Evolutionary conservation across 495 filamentous ascomycete genomes (phyloP).

Genomic region (Amphirosellinia nigrospora): DNA sequence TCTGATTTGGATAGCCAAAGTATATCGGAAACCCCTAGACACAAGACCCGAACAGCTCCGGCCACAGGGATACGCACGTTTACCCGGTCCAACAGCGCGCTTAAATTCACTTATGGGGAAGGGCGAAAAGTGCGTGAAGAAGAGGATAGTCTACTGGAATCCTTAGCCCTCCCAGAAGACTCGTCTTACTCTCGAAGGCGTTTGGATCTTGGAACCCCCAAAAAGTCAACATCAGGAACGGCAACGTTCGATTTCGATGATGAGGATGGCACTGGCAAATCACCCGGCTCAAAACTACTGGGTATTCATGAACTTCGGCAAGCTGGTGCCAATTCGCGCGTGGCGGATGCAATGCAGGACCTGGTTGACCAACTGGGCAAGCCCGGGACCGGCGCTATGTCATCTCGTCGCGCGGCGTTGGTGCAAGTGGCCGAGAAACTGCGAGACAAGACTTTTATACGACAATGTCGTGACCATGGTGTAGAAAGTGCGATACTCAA

Average conservation of each 20-base stretch:
- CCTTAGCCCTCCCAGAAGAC: constrained; percentile 32
- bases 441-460: constrained; percentile 65
- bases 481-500: constrained; percentile 70
- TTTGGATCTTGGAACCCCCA: constrained; percentile 47
- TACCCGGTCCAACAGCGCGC: constrained; percentile 37
- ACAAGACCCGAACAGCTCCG: constrained; percentile 25
- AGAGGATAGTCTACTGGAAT: constrained; percentile 40
- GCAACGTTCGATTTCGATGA: constrained; percentile 49
- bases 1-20: constrained; percentile 31
- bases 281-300: constrained; percentile 63
- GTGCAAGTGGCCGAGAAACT: constrained; percentile 78
- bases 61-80: constrained; percentile 34
- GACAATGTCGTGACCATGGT: constrained; percentile 78
- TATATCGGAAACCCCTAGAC: constrained; percentile 32
- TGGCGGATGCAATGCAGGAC: constrained; percentile 79
- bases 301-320: constrained; percentile 86
- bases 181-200: constrained; percentile 42
- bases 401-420: constrained; percentile 55
- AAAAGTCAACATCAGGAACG: constrained; percentile 36
- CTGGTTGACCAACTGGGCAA: constrained; percentile 83
- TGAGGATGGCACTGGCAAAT: constrained; percentile 64
- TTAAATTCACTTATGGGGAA: constrained; percentile 58
- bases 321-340: constrained; percentile 82
- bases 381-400: constrained; percentile 52
- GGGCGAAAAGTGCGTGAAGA: constrained; percentile 54